A percentile compares a stretch with the other conserved stretches of the same genome.
Conservation (phyloP, 257 asterid species). For the Solanum medicagineum region DNA sequence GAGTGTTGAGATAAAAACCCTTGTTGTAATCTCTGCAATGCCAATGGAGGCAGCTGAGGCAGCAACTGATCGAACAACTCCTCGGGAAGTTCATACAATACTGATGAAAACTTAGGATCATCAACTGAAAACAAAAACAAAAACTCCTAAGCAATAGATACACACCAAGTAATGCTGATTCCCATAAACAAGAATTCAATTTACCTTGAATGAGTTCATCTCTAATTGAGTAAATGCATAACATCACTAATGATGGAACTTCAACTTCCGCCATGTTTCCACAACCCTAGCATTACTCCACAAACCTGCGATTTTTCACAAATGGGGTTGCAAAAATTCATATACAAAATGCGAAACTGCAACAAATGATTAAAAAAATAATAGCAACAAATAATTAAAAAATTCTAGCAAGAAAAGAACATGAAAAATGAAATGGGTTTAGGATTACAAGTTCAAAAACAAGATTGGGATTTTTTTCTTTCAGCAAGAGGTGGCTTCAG, state of each 20-base stretch:
- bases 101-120: conserved; percentile 22
- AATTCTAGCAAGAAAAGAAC: background rate
- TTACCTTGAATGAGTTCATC: conserved; percentile 46
- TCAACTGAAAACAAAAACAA: conserved; percentile 18
- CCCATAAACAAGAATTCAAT: background rate
- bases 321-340: background rate
- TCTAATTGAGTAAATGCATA: conserved; percentile 40
- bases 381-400: background rate
- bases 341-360: background rate
- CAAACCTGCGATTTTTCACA: background rate
- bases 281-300: background rate
- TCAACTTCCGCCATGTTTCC: conserved; percentile 1
- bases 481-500: background rate
- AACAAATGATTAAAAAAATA: background rate
- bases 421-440: background rate
- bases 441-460: background rate
- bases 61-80: conserved; percentile 50
- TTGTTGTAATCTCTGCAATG: conserved; percentile 48
- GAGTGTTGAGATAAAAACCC: conserved; percentile 31
- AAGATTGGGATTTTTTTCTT: background rate
- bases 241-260: conserved; percentile 39
- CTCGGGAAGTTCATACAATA: conserved; percentile 45
- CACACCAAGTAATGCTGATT: background rate
- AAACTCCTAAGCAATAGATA: background rate
- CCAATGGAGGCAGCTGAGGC: conserved; percentile 57